These are phyloP conservation scores for Coleophoma crateriformis DNA, from an alignment of 2,329 filamentous ascomycete genomes.

Conservation along the genomic window DNA sequence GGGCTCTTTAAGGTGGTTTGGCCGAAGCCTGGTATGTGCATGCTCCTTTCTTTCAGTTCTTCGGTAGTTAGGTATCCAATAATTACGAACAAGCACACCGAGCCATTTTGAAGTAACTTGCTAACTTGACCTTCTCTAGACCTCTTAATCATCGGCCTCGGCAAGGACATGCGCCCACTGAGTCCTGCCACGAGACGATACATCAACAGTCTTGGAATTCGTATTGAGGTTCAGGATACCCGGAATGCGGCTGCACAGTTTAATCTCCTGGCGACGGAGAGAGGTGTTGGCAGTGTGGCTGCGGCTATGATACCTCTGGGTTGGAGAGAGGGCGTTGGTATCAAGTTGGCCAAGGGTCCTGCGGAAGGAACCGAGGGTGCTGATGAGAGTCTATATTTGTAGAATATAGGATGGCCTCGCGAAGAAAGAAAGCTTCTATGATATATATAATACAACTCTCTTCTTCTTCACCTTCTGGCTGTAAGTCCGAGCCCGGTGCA, in stretches of 20 bases:
- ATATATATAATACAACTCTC: too few species aligned
- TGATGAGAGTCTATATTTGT: too few species aligned
- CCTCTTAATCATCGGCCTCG: constrained; percentile 83
- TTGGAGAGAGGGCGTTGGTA: constrained; percentile 56
- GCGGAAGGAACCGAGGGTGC: too few species aligned
- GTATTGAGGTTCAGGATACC: constrained; percentile 86
- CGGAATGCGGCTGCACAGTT: constrained; percentile 92
- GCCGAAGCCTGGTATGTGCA: constrained; percentile 75
- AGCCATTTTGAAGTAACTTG: too few species aligned
- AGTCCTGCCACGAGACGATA: constrained; percentile 67
- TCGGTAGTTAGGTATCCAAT: too few species aligned
- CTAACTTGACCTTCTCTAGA: constrained; percentile 43
- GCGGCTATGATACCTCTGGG: constrained; percentile 84
- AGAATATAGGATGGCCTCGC: too few species aligned
- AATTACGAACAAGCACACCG: too few species aligned
- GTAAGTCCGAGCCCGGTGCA: too few species aligned
- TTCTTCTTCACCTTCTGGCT: too few species aligned
- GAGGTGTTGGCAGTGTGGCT: constrained; percentile 78
- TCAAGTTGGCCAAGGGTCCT: neutral
- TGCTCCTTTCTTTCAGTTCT: neutral
- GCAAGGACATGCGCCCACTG: constrained; percentile 68
- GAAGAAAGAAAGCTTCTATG: too few species aligned
- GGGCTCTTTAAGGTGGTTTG: constrained; percentile 72
- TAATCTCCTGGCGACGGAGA: constrained; percentile 90
- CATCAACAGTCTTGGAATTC: constrained; percentile 74